A percentile compares a stretch with the other conserved stretches of the same genome.
Evolutionary conservation across 176 grass and related monocot genomes (phyloP).

Genomic region (Elymus sibiricus): DNA sequence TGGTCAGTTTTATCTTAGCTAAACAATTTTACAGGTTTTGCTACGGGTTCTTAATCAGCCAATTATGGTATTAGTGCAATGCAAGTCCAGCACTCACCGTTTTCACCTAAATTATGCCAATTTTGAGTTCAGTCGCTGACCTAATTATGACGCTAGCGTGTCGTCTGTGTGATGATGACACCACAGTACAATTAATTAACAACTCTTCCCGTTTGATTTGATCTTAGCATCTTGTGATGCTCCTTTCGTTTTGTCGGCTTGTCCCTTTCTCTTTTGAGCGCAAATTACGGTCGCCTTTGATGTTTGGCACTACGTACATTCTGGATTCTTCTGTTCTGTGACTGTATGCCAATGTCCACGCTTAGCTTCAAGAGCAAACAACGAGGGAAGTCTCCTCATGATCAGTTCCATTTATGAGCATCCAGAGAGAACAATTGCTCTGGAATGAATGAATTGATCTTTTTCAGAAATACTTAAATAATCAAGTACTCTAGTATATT

Average conservation of each 20-base stretch:
- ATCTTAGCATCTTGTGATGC: slow-evolving; percentile 8
- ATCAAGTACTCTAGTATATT: not conserved
- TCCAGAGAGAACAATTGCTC: not conserved
- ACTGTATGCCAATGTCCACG: not conserved
- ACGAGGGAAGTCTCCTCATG: not conserved
- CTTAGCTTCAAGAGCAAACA: not conserved
- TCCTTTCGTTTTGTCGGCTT: slow-evolving; percentile 56
- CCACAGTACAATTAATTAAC: slow-evolving; percentile 22
- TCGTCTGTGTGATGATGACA: slow-evolving; percentile 32
- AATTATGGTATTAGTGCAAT: not conserved
- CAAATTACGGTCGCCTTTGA: slow-evolving; percentile 44
- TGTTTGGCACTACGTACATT: slow-evolving; percentile 2
- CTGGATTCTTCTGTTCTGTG: not conserved
- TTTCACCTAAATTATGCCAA: not conserved
- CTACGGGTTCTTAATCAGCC: too few species aligned
- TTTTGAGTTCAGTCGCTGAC: not conserved
- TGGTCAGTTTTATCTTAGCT: not conserved
- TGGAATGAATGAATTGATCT: not conserved
- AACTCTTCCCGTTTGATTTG: not conserved
- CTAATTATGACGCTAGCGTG: slow-evolving; percentile 16
- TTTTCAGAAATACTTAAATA: not conserved
- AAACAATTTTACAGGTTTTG: not conserved
- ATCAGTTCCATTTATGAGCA: not conserved
- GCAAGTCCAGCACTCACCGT: not conserved
- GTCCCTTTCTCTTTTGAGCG: slow-evolving; percentile 34